Base-by-base conservation (phyloP, 2,329 filamentous ascomycete genomes). In the Calonectria pseudoturangicola region DNA sequence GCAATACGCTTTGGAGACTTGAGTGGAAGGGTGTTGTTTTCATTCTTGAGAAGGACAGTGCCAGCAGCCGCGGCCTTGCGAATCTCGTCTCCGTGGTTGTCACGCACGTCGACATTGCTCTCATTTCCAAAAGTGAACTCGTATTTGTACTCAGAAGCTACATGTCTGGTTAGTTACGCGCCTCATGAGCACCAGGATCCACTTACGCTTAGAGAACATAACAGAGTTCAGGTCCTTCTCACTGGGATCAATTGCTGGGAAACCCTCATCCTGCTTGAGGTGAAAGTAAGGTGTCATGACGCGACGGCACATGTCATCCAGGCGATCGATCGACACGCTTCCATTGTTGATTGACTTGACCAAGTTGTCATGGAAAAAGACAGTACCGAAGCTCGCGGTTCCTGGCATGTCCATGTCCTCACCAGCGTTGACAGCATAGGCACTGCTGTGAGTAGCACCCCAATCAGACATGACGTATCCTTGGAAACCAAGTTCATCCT, bases 1-100 rank as follows among this genome's bases (percentile, higher is more conserved):
- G 88, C 84, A 89, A 91, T 81, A 84, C 85, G 81, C 86, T 92
- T 81, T 90, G 86, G 86, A 3, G 82, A 82, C 75, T 87, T 87
- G 41, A 91, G 84, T 0, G 93, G 93, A 18, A 94, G 85, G 5
- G 87, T 86, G 47, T 87, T 88, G 73, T 87, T 87, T 16, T 84
- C 85, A 83, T 95, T 95, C 87, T 95, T 96, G 71, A 96, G 85
- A 5, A 96, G 87, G 18, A 95, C 91, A 27, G 89, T 92, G 39
- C 92, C 92, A 66, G 79, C 82, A 16, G 82, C 79, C 36, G 79
- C 87, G 73, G 91, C 88, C 86, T 88, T 89, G 56, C 89, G 86
- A 73, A 90, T 85, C 3, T 92, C 81, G 2, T 86, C 80, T 15
- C 86, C 89, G 43, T 91, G 88, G 75, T 92, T 86, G 47, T 87